These are phyloP conservation scores for Pholiota microspora DNA, from an alignment of 768 basidiomycete species.

Conservation along the genomic window DNA sequence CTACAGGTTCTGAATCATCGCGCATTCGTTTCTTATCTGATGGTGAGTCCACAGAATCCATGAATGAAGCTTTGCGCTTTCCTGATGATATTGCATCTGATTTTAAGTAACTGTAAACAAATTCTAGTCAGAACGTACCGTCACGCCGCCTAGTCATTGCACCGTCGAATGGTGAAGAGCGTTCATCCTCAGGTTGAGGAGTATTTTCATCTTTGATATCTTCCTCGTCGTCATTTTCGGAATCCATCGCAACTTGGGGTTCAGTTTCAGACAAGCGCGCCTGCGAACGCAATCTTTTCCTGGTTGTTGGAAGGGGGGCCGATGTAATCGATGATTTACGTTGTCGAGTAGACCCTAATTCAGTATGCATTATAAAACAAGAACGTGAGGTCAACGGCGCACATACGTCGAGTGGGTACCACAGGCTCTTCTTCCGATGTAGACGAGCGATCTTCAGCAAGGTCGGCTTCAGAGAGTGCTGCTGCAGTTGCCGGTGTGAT, in stretches of 20 bases:
- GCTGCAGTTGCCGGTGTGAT: constrained; percentile 10
- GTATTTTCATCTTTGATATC: constrained; percentile 26
- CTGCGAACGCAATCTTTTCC: constrained; percentile 29
- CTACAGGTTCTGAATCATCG: constrained; percentile 67
- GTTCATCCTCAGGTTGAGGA: constrained; percentile 29
- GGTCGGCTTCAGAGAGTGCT: constrained; percentile 6
- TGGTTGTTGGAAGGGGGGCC: constrained; percentile 25
- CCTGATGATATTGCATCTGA: constrained; percentile 36
- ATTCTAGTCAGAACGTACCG: constrained; percentile 18
- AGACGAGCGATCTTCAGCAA: constrained; percentile 12
- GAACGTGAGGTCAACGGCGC: background rate
- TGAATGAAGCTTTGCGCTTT: constrained; percentile 64
- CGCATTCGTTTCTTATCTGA: constrained; percentile 57
- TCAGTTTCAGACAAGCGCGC: constrained; percentile 25
- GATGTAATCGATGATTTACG: constrained; percentile 36
- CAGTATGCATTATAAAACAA: background rate
- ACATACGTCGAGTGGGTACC: constrained; percentile 31
- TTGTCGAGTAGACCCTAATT: constrained; percentile 38
- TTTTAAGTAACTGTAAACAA: background rate
- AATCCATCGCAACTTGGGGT: constrained; percentile 19
- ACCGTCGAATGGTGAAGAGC: constrained; percentile 28
- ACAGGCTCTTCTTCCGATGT: constrained; percentile 20
- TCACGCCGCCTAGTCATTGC: constrained; percentile 27
- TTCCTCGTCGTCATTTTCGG: constrained; percentile 23
- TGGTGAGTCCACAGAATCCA: constrained; percentile 43